These are phyloP conservation scores for Nemania abortiva DNA, from an alignment of 2,329 filamentous ascomycete genomes.

Conservation along the genomic window DNA sequence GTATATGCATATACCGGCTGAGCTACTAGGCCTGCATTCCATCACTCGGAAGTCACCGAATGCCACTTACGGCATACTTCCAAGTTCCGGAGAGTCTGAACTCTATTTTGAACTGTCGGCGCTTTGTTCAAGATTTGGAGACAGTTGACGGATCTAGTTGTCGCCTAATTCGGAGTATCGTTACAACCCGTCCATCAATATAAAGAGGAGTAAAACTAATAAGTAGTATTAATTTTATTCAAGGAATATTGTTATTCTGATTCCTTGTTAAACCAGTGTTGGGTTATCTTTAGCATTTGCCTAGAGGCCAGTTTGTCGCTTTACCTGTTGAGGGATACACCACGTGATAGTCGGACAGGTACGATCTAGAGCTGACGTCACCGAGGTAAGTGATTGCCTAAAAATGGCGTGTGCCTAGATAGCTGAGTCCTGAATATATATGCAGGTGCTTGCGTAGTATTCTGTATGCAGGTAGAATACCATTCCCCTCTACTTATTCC, in stretches of 20 bases:
- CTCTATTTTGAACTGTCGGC: no score
- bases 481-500: not conserved
- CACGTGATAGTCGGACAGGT: slow-evolving; percentile 24
- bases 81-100: not conserved
- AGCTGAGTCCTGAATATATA: not conserved
- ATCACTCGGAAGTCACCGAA: slow-evolving; percentile 7
- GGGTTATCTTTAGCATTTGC: not conserved
- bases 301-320: not conserved
- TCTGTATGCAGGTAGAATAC: not conserved
- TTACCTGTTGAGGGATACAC: slow-evolving; percentile 10
- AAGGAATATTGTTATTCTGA: not conserved
- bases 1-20: no score
- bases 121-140: not conserved
- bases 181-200: no score
- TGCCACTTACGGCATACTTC: not conserved
- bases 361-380: slow-evolving; percentile 35
- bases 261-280: not conserved
- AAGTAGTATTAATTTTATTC: not conserved
- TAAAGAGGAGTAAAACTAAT: no score
- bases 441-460: not conserved
- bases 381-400: slow-evolving; percentile 1
- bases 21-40: slow-evolving; percentile 6
- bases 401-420: not conserved
- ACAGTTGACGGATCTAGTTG: not conserved
- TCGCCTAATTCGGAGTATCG: not conserved